A percentile compares a stretch with the other conserved stretches of the same genome.
phyloP scores from a whole-genome alignment of 441 rosid species.

The Lagerstroemia fauriei region DNA sequence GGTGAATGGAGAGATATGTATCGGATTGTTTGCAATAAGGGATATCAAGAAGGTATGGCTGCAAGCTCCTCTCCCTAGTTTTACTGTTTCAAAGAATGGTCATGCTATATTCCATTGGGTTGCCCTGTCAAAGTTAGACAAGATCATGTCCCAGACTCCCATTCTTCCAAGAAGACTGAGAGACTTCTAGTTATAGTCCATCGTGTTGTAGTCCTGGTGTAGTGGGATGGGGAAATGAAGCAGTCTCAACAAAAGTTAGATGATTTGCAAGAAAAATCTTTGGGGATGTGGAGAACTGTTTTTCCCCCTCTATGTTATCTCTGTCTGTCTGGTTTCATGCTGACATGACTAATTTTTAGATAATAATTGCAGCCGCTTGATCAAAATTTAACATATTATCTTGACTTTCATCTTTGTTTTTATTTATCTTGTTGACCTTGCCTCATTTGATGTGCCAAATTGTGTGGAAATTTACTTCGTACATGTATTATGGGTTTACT shows the following conservation, averaged over 20 bases:
- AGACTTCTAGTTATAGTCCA: not conserved
- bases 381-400: not conserved
- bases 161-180: not conserved
- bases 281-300: not conserved
- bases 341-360: not conserved
- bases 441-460: not conserved
- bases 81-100: not conserved
- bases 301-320: not conserved
- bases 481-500: not conserved
- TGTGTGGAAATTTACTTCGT: not conserved
- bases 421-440: not conserved
- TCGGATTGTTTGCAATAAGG: constrained; percentile 87
- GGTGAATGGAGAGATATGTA: constrained; percentile 98
- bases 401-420: not conserved
- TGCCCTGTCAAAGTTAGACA: not conserved
- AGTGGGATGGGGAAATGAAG: not conserved
- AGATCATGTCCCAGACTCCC: not conserved
- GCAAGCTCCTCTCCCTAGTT: not conserved
- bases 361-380: not conserved
- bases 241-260: not conserved
- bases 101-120: not conserved
- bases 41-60: constrained; percentile 78
- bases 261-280: not conserved
- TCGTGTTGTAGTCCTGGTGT: not conserved
- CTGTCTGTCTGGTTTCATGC: not conserved